These are phyloP conservation scores for Ogataea corticis DNA, from an alignment of 805 yeast genomes.

Conservation along the genomic window DNA sequence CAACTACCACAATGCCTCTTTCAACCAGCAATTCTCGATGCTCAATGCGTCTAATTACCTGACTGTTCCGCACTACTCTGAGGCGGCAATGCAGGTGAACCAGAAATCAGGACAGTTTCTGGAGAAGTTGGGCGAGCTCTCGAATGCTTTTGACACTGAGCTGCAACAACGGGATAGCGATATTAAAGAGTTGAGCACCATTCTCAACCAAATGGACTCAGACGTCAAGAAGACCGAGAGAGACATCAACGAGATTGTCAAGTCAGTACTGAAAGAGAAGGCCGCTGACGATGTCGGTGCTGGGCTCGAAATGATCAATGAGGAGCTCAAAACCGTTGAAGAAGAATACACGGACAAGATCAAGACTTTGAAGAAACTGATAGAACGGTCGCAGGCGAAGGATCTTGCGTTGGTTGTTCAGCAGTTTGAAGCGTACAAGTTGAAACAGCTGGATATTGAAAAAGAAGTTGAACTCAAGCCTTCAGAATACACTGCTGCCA, in stretches of 20 bases:
- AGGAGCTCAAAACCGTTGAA: slow-evolving; percentile 19
- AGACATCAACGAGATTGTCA: slow-evolving; percentile 38
- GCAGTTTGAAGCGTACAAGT: slow-evolving; percentile 33
- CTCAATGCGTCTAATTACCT: slow-evolving; percentile 23
- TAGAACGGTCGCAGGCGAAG: slow-evolving; percentile 46
- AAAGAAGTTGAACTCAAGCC: slow-evolving; percentile 23
- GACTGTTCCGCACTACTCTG: slow-evolving; percentile 46
- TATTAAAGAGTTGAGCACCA: slow-evolving; percentile 30
- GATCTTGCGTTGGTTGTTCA: slow-evolving; percentile 46
- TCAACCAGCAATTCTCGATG: slow-evolving; percentile 18
- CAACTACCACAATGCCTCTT: slow-evolving; percentile 16
- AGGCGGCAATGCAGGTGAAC: slow-evolving; percentile 53
- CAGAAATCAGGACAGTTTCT: slow-evolving; percentile 52
- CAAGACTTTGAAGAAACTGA: slow-evolving; percentile 23
- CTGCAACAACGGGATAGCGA: slow-evolving; percentile 43
- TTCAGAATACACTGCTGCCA: slow-evolving; percentile 24
- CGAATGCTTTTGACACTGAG: slow-evolving; percentile 55
- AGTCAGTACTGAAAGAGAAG: slow-evolving; percentile 25
- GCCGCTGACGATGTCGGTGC: slow-evolving; percentile 23
- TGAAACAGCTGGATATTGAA: slow-evolving; percentile 16
- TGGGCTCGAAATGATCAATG: slow-evolving; percentile 13
- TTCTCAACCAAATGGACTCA: slow-evolving; percentile 31
- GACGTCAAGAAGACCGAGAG: slow-evolving; percentile 34
- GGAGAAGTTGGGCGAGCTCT: slow-evolving; percentile 46
- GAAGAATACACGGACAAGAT: slow-evolving; percentile 23